phyloP scores from a whole-genome alignment of 1,284 basidiomycete genomes.

The Ustanciosporium gigantosporum region DNA sequence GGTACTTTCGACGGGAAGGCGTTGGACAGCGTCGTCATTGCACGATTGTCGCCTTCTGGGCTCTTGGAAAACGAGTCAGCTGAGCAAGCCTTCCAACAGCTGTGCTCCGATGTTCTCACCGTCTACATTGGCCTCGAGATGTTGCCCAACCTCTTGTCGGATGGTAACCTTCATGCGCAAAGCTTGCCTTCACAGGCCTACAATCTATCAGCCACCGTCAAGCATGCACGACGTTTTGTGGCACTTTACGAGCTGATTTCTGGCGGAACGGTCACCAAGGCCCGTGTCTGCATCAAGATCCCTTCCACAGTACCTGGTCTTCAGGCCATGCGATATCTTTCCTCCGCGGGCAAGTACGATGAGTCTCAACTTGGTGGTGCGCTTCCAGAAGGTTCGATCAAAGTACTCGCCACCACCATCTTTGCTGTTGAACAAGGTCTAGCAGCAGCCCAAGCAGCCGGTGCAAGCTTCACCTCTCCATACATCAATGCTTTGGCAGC shows the following conservation, averaged over 20 bases:
- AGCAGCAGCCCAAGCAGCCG: slow-evolving; percentile 13
- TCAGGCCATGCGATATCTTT: slow-evolving; percentile 26
- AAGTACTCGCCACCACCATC: slow-evolving; percentile 16
- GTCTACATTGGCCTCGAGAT: slow-evolving; percentile 17
- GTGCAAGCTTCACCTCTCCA: slow-evolving; percentile 10
- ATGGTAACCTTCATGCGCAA: slow-evolving; percentile 16
- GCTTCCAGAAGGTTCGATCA: slow-evolving; percentile 8
- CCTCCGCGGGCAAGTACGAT: slow-evolving; percentile 10
- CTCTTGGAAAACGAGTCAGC: slow-evolving; percentile 3
- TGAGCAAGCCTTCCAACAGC: slow-evolving; percentile 4
- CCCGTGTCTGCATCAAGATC: slow-evolving; percentile 18
- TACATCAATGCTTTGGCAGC: slow-evolving; percentile 25
- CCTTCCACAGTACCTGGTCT: slow-evolving; percentile 14
- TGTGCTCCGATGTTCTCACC: slow-evolving; percentile 18
- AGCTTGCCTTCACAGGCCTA: slow-evolving; percentile 14
- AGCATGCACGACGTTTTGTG: slow-evolving; percentile 15
- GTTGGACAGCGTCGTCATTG: slow-evolving; percentile 1
- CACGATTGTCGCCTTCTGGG: slow-evolving; percentile 1
- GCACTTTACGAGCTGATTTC: slow-evolving; percentile 19
- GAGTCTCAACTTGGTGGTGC: slow-evolving; percentile 9
- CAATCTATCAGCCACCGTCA: slow-evolving; percentile 6
- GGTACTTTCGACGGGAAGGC: slow-evolving; percentile 5
- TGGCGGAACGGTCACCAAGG: not conserved
- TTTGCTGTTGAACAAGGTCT: slow-evolving; percentile 21
- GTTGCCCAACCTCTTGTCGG: slow-evolving; percentile 10